Percentiles rank a stretch among this genome's conserved stretches.
These are phyloP conservation scores for Collybiopsis luxurians DNA, from an alignment of 768 basidiomycete species.

Conservation along the genomic window DNA sequence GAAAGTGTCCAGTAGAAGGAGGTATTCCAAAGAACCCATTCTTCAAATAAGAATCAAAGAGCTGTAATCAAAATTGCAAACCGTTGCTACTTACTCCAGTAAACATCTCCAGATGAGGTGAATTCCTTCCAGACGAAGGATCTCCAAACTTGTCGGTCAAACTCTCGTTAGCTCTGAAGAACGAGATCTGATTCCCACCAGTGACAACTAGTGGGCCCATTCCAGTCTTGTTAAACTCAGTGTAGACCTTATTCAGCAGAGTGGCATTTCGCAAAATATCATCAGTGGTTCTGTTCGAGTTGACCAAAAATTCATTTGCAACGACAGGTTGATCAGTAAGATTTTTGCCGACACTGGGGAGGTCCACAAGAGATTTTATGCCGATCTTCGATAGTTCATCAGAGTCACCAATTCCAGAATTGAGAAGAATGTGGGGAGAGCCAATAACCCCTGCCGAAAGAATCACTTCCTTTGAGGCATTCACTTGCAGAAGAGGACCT, in stretches of 20 bases:
- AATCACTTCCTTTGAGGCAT: conserved; percentile 20
- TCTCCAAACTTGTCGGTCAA: conserved; percentile 14
- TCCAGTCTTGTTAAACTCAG: conserved; percentile 13
- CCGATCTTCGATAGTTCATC: conserved; percentile 8
- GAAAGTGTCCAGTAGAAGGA: conserved; percentile 2
- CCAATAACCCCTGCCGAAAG: conserved; percentile 21
- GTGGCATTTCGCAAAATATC: conserved; percentile 11
- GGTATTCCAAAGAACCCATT: conserved; percentile 7
- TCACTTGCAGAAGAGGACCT: neutral
- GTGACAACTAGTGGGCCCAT: conserved; percentile 16
- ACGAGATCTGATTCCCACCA: conserved; percentile 11
- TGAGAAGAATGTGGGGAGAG: conserved; percentile 19
- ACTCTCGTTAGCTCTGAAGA: conserved; percentile 16
- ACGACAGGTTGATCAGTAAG: conserved; percentile 18
- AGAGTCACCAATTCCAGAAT: conserved; percentile 26
- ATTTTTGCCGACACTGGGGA: conserved; percentile 21
- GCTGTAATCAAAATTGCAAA: neutral
- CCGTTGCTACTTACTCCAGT: conserved; percentile 8
- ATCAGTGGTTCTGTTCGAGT: conserved; percentile 17
- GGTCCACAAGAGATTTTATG: conserved; percentile 15
- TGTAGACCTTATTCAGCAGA: neutral
- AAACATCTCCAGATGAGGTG: neutral
- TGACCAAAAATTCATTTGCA: conserved; percentile 11
- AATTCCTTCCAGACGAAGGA: conserved; percentile 22
- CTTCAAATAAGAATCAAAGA: neutral